phyloP scores from a whole-genome alignment of 352 stramenopile genomes.

The Pythium phragmitis region DNA sequence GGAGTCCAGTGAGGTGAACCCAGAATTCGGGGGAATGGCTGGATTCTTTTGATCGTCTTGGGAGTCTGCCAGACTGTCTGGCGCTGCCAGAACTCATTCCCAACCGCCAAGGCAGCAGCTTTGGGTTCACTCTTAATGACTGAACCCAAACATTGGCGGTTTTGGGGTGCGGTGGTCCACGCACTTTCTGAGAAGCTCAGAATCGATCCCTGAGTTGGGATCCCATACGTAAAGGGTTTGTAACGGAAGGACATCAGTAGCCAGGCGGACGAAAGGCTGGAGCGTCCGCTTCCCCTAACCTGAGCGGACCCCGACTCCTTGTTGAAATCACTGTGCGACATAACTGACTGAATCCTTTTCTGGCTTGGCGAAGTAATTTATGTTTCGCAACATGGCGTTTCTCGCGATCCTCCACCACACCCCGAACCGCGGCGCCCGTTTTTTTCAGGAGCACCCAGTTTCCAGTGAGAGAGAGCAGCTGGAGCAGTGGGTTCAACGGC shows the following conservation, averaged over 20 bases:
- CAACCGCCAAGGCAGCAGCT: no score
- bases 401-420: constrained; percentile 22
- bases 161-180: not conserved
- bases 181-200: constrained; percentile 3
- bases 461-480: constrained; percentile 5
- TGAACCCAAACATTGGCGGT: not conserved
- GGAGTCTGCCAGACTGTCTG: no score
- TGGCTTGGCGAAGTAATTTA: constrained; percentile 20
- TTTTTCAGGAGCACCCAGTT: constrained; percentile 14
- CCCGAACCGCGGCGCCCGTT: constrained; percentile 1
- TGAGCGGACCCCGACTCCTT: constrained; percentile 10
- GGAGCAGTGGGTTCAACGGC: not conserved
- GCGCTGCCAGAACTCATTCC: no score
- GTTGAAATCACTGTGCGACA: constrained; percentile 8
- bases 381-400: constrained; percentile 21
- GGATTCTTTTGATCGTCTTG: no score
- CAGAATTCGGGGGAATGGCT: no score
- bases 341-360: constrained; percentile 7
- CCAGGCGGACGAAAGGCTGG: not conserved
- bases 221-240: not conserved
- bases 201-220: not conserved
- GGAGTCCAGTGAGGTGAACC: no score
- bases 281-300: constrained; percentile 33
- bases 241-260: not conserved
- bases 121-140: not conserved